These are phyloP conservation scores for Alternaria arborescens DNA, from an alignment of 2,329 filamentous ascomycete species.

Conservation along the genomic window DNA sequence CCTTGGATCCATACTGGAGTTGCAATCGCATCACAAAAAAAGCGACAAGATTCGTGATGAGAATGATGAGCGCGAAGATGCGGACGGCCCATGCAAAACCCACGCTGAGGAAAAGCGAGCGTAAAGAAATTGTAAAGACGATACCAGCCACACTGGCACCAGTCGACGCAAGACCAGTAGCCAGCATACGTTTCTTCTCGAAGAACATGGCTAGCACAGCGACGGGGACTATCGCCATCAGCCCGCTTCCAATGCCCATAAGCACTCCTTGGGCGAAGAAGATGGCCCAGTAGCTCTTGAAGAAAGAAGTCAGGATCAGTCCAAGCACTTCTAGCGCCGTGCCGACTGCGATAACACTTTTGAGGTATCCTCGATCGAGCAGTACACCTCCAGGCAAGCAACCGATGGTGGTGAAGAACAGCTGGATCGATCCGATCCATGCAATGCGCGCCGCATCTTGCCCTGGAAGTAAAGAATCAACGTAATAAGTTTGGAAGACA, in stretches of 20 bases:
- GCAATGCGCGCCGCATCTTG: slow-evolving; percentile 37
- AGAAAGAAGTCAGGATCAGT: slow-evolving; percentile 28
- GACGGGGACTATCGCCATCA: slow-evolving; percentile 38
- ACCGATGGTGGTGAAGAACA: slow-evolving; percentile 45
- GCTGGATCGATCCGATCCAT: slow-evolving; percentile 50
- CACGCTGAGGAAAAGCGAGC: slow-evolving; percentile 36
- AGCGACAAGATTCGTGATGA: slow-evolving; percentile 20
- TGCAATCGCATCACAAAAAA: slow-evolving; percentile 26
- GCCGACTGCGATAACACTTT: slow-evolving; percentile 40
- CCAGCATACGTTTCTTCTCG: slow-evolving; percentile 42
- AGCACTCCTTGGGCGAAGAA: slow-evolving; percentile 48
- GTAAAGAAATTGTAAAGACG: slow-evolving; percentile 42
- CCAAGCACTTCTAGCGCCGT: slow-evolving; percentile 37
- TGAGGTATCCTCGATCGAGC: slow-evolving; percentile 45
- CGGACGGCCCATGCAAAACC: slow-evolving; percentile 47
- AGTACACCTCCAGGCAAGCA: slow-evolving; percentile 42
- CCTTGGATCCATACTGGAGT: slow-evolving; percentile 22
- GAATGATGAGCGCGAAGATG: slow-evolving; percentile 21
- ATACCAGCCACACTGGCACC: slow-evolving; percentile 49
- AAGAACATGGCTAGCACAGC: slow-evolving; percentile 49
- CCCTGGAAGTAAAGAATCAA: slow-evolving; percentile 21
- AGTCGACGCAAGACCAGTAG: slow-evolving; percentile 44
- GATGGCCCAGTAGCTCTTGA: slow-evolving; percentile 30
- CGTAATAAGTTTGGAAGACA: slow-evolving; percentile 47
- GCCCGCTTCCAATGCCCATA: slow-evolving; percentile 44